A percentile compares a stretch with the other conserved stretches of the same genome.
phyloP scores from a whole-genome alignment of 1,284 basidiomycete species.

The Fomitopsis pinicola region DNA sequence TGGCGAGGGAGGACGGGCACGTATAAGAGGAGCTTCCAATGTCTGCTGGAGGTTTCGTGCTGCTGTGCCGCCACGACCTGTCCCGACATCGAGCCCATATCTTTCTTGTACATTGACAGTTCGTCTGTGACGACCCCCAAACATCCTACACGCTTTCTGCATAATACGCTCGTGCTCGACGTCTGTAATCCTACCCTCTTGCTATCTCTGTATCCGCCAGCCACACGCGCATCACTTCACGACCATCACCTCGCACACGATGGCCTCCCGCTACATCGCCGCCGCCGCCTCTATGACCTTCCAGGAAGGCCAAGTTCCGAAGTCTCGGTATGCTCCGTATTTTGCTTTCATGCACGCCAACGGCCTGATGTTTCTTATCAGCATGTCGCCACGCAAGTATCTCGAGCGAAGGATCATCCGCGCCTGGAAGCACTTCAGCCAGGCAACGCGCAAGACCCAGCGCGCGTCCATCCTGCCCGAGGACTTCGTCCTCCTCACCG shows the following conservation, averaged over 20 bases:
- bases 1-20: not conserved
- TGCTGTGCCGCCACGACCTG: not conserved
- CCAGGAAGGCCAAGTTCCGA: conserved; percentile 4
- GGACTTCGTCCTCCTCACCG: conserved; percentile 58
- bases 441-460: conserved; percentile 43
- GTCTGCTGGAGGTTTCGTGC: not conserved
- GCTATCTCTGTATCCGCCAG: not conserved
- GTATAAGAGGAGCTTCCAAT: not conserved
- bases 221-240: conserved; percentile 8
- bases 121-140: not conserved
- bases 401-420: conserved; percentile 53
- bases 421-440: conserved; percentile 59
- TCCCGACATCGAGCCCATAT: not conserved
- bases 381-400: conserved; percentile 41
- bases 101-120: not conserved
- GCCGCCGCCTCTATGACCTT: not conserved
- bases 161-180: not conserved
- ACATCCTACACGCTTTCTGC: not conserved
- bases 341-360: not conserved
- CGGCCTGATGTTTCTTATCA: conserved; percentile 1
- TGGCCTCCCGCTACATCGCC: conserved; percentile 7
- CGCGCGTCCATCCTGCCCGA: conserved; percentile 50
- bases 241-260: not conserved
- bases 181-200: not conserved
- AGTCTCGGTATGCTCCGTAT: conserved; percentile 17